phyloP scores from a whole-genome alignment of 1,284 basidiomycete genomes.

The Termitomyces sp. region DNA sequence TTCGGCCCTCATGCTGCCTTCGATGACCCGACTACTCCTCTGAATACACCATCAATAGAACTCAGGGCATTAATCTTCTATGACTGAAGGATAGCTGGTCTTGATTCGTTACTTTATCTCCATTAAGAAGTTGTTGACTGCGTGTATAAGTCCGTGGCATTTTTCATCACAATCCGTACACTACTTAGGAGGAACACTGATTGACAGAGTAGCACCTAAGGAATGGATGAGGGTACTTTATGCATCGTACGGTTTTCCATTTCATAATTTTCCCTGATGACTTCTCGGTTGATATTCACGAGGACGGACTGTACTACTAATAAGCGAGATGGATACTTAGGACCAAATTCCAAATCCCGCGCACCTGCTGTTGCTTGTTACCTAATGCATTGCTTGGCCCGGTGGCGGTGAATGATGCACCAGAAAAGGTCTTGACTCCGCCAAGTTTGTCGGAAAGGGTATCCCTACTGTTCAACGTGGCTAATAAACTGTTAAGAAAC shows the following conservation, averaged over 20 bases:
- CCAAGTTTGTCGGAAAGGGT: constrained; percentile 9
- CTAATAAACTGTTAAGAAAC: constrained; percentile 27
- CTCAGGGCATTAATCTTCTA: neutral
- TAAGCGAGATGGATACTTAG: neutral
- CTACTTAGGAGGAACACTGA: no score
- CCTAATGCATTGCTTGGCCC: neutral
- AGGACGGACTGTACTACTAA: constrained; percentile 1
- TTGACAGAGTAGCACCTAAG: neutral
- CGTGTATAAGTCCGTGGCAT: neutral
- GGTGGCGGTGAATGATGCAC: neutral
- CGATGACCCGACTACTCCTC: no score
- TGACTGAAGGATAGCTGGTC: no score
- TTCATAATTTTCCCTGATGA: neutral
- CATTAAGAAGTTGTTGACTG: neutral
- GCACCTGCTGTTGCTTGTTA: neutral
- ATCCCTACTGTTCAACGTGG: constrained; percentile 21
- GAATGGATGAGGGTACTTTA: neutral
- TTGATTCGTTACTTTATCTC: no score
- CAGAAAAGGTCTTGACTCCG: constrained; percentile 2
- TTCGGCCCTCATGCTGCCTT: neutral
- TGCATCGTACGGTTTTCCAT: neutral
- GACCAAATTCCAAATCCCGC: neutral
- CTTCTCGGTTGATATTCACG: constrained; percentile 4
- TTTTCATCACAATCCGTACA: neutral
- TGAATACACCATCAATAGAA: no score